A percentile compares a stretch with the other conserved stretches of the same genome.
phyloP scores from a whole-genome alignment of 2,329 filamentous ascomycete species.

The Monilinia fructicola region DNA sequence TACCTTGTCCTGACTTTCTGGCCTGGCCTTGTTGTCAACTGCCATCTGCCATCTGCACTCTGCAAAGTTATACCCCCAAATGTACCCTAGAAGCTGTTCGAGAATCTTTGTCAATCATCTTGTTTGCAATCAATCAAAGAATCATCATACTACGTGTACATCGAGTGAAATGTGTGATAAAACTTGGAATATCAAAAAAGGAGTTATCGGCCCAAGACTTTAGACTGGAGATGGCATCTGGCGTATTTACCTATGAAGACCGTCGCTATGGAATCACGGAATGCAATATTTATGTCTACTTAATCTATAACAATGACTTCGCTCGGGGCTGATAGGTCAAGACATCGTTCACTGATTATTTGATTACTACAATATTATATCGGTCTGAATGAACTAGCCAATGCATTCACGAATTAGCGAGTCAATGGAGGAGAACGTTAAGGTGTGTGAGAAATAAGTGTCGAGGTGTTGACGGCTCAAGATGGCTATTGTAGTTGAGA shows the following conservation, averaged over 20 bases:
- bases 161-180: background rate
- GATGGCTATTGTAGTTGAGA: background rate
- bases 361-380: background rate
- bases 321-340: background rate
- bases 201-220: background rate
- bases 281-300: background rate
- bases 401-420: background rate
- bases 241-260: background rate
- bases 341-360: background rate
- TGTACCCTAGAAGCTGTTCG: background rate
- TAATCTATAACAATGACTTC: too few relatives aligned
- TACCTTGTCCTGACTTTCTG: constrained; percentile 3
- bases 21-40: constrained; percentile 4
- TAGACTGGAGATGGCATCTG: background rate
- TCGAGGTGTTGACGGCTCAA: background rate
- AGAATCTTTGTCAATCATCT: constrained; percentile 7
- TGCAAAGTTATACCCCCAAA: constrained; percentile 14
- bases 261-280: background rate
- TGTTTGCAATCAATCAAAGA: background rate
- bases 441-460: constrained; percentile 7
- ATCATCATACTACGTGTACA: background rate
- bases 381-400: background rate
- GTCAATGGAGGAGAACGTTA: background rate
- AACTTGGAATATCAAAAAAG: background rate
- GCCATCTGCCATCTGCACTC: background rate